phyloP scores from a whole-genome alignment of 139 green algal genomes.

The Auxenochlorella pyrenoidosa region DNA sequence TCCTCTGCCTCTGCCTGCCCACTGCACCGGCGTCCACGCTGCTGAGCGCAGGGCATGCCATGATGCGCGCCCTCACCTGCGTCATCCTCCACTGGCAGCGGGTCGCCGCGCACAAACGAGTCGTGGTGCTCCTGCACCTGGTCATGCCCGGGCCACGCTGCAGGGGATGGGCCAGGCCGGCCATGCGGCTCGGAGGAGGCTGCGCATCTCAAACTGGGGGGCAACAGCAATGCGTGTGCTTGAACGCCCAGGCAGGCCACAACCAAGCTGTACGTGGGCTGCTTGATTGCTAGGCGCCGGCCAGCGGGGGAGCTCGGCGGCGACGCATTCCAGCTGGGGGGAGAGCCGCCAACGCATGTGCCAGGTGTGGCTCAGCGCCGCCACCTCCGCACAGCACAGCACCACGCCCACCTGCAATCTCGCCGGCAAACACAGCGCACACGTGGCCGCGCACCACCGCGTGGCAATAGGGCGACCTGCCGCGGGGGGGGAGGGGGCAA shows the following conservation, averaged over 20 bases:
- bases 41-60: too few species aligned
- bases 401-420: conserved; percentile 11
- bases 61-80: conserved; percentile 44
- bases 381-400: background rate
- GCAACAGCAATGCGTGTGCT: too few species aligned
- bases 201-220: too few species aligned
- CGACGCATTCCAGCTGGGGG: too few species aligned
- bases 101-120: conserved; percentile 62
- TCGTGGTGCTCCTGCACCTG: conserved; percentile 21
- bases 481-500: background rate
- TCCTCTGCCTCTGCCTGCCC: too few species aligned
- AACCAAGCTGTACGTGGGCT: too few species aligned
- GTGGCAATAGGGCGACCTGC: conserved; percentile 23
- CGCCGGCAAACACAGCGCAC: conserved; percentile 15
- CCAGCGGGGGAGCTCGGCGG: too few species aligned
- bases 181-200: background rate
- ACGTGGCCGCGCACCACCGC: conserved; percentile 1
- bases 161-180: background rate
- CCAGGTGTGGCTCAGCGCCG: too few species aligned
- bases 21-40: too few species aligned
- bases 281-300: too few species aligned
- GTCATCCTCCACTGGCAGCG: conserved; percentile 59
- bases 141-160: conserved; percentile 6
- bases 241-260: too few species aligned
- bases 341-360: too few species aligned